phyloP scores from a whole-genome alignment of 139 green algal genomes.

The Auxenochlorella protothecoides region DNA sequence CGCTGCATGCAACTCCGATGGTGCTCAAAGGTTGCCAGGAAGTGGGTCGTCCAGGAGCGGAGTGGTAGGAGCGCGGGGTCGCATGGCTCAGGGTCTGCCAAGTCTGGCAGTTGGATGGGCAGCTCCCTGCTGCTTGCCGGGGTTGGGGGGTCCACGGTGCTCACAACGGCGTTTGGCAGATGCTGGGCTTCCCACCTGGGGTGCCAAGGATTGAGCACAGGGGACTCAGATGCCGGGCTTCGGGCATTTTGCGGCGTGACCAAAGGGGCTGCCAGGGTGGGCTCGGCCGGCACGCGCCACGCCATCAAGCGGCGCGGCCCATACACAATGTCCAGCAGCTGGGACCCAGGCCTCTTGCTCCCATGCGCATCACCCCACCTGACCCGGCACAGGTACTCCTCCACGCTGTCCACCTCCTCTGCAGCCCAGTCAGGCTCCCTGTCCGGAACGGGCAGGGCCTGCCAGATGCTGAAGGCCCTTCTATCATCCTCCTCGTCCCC shows the following conservation, averaged over 20 bases:
- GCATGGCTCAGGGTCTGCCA: no score
- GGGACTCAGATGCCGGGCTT: neutral
- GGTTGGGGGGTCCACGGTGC: no score
- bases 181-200: no score
- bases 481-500: constrained; percentile 40
- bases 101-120: no score
- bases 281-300: neutral
- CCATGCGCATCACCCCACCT: constrained; percentile 19
- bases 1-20: no score
- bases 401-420: constrained; percentile 29
- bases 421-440: constrained; percentile 40
- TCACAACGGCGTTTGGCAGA: no score
- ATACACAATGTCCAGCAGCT: constrained; percentile 4
- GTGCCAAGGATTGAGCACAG: neutral
- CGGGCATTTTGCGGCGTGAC: neutral
- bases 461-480: constrained; percentile 52
- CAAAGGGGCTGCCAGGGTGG: neutral
- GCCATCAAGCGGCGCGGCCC: neutral
- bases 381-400: constrained; percentile 49
- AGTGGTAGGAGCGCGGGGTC: no score
- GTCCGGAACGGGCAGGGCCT: constrained; percentile 47
- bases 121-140: no score
- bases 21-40: no score
- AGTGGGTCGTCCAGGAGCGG: no score
- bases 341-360: no score